Conservation (phyloP, 2,329 filamentous ascomycete species). For the Fusarium compactum region DNA sequence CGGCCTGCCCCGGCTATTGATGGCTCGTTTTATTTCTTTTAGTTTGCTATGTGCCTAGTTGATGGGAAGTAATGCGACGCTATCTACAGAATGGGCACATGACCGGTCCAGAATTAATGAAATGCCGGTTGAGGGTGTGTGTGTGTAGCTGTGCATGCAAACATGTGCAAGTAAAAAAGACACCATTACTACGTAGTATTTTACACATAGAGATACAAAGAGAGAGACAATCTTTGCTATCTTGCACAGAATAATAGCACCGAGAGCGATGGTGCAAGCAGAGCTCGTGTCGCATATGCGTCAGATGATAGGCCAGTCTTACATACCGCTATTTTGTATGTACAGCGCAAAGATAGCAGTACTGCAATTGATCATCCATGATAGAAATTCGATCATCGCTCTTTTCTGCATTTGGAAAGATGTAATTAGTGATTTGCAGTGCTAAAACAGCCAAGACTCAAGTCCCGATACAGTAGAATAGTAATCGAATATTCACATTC, state of each 20-base stretch:
- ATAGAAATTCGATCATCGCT: slow-evolving; percentile 13
- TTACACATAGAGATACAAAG: not conserved
- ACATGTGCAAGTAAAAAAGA: not conserved
- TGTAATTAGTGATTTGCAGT: slow-evolving; percentile 35
- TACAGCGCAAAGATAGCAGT: not conserved
- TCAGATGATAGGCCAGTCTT: slow-evolving; percentile 29
- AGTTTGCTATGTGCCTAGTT: not conserved
- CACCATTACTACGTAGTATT: not conserved
- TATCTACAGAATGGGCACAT: slow-evolving; percentile 25
- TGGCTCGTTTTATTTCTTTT: slow-evolving; percentile 32
- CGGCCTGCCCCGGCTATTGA: slow-evolving; percentile 33
- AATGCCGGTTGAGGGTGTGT: slow-evolving; percentile 24
- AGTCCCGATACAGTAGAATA: not conserved
- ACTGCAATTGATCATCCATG: slow-evolving; percentile 20
- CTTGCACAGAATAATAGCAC: slow-evolving; percentile 14
- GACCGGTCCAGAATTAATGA: slow-evolving; percentile 28
- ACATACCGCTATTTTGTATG: slow-evolving; percentile 28
- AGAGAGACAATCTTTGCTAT: slow-evolving; percentile 4
- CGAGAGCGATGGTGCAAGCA: slow-evolving; percentile 2
- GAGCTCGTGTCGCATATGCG: slow-evolving; percentile 17
- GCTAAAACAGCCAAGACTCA: slow-evolving; percentile 11
- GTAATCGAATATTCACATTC: slow-evolving; percentile 7
- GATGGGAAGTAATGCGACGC: slow-evolving; percentile 13
- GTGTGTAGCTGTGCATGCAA: slow-evolving; percentile 7
- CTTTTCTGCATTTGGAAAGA: slow-evolving; percentile 37